phyloP scores from a whole-genome alignment of 1,139 yeast species.

The Hansenula lynferdii region DNA sequence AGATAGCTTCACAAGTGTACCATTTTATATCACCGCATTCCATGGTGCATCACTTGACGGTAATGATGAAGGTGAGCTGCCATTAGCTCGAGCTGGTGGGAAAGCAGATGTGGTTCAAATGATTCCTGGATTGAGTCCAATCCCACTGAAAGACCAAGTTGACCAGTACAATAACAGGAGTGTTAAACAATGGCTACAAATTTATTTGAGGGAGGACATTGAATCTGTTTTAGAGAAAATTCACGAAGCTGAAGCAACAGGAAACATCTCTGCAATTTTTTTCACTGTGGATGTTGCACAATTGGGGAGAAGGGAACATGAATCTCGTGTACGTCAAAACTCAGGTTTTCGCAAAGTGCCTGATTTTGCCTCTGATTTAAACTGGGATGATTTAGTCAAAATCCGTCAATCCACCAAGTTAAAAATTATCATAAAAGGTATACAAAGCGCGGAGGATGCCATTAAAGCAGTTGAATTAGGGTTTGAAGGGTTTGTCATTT shows the following conservation, averaged over 20 bases:
- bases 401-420: conserved; percentile 40
- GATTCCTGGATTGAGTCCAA: conserved; percentile 53
- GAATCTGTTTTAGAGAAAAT: neutral
- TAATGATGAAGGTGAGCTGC: conserved; percentile 48
- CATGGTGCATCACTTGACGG: conserved; percentile 44
- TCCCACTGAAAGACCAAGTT: conserved; percentile 49
- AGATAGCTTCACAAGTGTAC: conserved; percentile 40
- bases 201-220: conserved; percentile 4
- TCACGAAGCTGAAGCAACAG: conserved; percentile 30
- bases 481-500: conserved; percentile 49
- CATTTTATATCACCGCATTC: conserved; percentile 55
- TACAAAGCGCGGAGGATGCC: conserved; percentile 53
- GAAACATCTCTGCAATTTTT: conserved; percentile 44
- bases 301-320: conserved; percentile 51
- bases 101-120: conserved; percentile 44
- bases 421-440: conserved; percentile 54
- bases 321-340: conserved; percentile 27
- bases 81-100: conserved; percentile 46
- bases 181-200: conserved; percentile 12
- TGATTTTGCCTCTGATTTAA: conserved; percentile 21
- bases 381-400: conserved; percentile 31
- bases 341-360: conserved; percentile 11
- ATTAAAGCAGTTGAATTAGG: conserved; percentile 45
- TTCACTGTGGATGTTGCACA: conserved; percentile 68
- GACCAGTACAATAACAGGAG: conserved; percentile 12